Percentiles rank a stretch among this genome's conserved stretches.
Evolutionary conservation across 306 rosid species (phyloP).

Genomic region (Malus asiatica): DNA sequence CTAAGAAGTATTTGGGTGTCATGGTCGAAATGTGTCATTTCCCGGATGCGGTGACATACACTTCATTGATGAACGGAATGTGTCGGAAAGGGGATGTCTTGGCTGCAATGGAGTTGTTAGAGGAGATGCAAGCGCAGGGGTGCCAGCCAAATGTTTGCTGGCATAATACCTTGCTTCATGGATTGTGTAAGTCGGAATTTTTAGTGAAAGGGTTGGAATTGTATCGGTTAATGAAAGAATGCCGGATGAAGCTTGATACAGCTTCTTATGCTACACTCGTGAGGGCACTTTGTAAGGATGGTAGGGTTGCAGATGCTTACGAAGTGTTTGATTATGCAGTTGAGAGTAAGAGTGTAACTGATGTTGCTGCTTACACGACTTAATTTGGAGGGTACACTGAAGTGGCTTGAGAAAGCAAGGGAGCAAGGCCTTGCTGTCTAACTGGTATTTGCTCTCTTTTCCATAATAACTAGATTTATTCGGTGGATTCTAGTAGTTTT

Average conservation of each 20-base stretch:
- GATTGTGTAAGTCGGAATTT: conserved; percentile 63
- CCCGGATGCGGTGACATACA: conserved; percentile 77
- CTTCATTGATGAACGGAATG: conserved; percentile 84
- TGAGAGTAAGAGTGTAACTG: conserved; percentile 75
- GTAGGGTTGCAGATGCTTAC: conserved; percentile 76
- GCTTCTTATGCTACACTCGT: conserved; percentile 72
- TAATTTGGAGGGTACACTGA: conserved; percentile 58
- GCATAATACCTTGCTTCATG: conserved; percentile 69
- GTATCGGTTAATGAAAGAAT: conserved; percentile 53
- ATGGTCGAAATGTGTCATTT: conserved; percentile 68
- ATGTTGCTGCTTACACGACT: conserved; percentile 62
- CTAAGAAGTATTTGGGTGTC: conserved; percentile 52
- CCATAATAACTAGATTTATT: background rate
- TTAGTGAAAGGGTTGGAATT: conserved; percentile 65
- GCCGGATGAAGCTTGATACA: conserved; percentile 62
- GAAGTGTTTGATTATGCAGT: conserved; percentile 87
- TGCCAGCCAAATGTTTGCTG: conserved; percentile 70
- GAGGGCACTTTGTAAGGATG: conserved; percentile 67
- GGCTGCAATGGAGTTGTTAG: conserved; percentile 54
- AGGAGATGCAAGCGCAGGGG: conserved; percentile 70
- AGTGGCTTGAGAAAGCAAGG: conserved; percentile 54
- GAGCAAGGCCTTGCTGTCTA: conserved; percentile 42
- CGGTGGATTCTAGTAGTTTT: background rate
- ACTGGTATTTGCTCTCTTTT: conserved; percentile 28
- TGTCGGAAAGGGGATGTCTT: conserved; percentile 62